phyloP scores from a whole-genome alignment of 768 basidiomycete species.

The Lactarius indigo region DNA sequence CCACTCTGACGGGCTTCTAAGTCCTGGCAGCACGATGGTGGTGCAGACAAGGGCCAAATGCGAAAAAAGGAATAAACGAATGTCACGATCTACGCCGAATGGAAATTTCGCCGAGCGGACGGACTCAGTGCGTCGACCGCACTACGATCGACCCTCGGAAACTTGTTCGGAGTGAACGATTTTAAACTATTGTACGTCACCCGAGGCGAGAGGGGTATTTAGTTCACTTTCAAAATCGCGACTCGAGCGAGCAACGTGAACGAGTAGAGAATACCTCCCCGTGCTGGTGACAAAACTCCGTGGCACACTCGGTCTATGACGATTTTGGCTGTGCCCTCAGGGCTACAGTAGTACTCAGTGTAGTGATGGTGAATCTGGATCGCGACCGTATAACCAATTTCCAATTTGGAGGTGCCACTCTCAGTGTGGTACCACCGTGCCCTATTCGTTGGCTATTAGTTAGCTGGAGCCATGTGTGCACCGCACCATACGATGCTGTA shows the following conservation, averaged over 20 bases:
- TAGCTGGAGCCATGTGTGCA: background rate
- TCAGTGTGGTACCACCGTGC: too few relatives aligned
- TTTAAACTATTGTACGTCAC: background rate
- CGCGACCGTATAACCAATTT: background rate
- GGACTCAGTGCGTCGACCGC: background rate
- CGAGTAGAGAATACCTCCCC: too few relatives aligned
- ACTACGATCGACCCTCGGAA: background rate
- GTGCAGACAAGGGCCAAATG: too few relatives aligned
- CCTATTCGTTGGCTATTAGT: background rate
- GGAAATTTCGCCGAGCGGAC: background rate
- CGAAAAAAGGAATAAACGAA: background rate
- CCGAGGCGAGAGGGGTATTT: background rate
- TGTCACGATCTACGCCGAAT: background rate
- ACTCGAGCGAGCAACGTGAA: background rate
- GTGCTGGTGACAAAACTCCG: too few relatives aligned
- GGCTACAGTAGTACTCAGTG: too few relatives aligned
- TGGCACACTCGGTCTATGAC: too few relatives aligned
- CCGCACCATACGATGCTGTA: too few relatives aligned
- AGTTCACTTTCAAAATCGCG: background rate
- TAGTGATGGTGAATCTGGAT: too few relatives aligned
- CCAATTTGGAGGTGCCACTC: background rate
- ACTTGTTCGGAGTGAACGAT: background rate
- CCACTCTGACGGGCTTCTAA: background rate
- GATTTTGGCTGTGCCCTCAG: background rate
- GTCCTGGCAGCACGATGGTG: background rate